A percentile compares a stretch with the other conserved stretches of the same genome.
Conservation (phyloP, 352 stramenopile species). For the Phytophthora ohioensis region DNA sequence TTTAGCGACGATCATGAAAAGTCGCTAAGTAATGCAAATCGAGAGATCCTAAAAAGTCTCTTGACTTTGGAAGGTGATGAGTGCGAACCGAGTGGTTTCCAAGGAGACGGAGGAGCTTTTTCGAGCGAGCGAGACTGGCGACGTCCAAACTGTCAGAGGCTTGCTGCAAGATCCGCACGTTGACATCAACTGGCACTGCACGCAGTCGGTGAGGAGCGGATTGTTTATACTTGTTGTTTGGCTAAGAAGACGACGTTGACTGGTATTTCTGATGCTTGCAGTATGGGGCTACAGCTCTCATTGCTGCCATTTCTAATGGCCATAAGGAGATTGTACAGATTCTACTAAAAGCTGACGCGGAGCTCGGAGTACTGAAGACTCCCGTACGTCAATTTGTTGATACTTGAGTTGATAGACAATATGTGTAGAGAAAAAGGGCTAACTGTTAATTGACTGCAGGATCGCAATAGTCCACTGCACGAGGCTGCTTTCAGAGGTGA, state of each 20-base stretch:
- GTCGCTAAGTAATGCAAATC: not conserved
- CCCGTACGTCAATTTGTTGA: conserved; percentile 47
- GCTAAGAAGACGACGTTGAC: not conserved
- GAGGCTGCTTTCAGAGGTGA: conserved; percentile 69
- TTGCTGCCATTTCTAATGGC: conserved; percentile 73
- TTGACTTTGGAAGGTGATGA: conserved; percentile 47
- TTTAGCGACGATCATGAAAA: not conserved
- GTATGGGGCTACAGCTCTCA: conserved; percentile 78
- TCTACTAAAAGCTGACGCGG: conserved; percentile 62
- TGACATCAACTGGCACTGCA: conserved; percentile 82
- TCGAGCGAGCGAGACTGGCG: conserved; percentile 59
- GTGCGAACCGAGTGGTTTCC: conserved; percentile 67
- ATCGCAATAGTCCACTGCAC: conserved; percentile 80
- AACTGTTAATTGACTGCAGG: conserved; percentile 37
- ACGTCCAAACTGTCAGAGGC: conserved; percentile 51
- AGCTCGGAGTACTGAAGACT: conserved; percentile 75
- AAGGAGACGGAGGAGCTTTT: conserved; percentile 71
- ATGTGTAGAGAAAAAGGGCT: not conserved
- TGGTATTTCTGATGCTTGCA: conserved; percentile 24
- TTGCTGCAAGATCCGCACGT: conserved; percentile 54
- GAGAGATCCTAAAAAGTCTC: not conserved
- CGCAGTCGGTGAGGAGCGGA: conserved; percentile 52
- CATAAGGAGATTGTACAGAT: conserved; percentile 62
- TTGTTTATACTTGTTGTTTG: too few relatives aligned
- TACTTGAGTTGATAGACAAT: not conserved